Evolutionary conservation across 371 early-diverging fungal species (phyloP).

Genomic region (Saksenaea oblongispora): DNA sequence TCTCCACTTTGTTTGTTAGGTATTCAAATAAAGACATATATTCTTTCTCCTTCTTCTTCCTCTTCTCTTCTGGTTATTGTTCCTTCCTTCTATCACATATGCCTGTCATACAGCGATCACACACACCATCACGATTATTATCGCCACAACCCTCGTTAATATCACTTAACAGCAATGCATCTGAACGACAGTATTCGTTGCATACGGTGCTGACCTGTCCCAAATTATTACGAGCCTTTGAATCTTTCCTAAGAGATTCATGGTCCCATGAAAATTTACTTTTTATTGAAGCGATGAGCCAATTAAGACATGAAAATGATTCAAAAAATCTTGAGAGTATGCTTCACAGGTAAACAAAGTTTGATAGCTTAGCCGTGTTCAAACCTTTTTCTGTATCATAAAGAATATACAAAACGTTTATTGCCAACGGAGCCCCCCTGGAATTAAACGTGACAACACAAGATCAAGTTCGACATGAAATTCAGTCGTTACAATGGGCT

Average conservation of each 20-base stretch:
- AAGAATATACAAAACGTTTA: conserved; percentile 46
- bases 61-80: background rate
- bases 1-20: background rate
- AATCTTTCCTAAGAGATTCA: conserved; percentile 22
- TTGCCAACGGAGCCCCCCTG: conserved; percentile 27
- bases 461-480: conserved; percentile 18
- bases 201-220: conserved; percentile 33
- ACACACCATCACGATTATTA: background rate
- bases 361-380: background rate
- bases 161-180: conserved; percentile 2
- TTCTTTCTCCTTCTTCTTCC: background rate
- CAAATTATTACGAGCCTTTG: conserved; percentile 30
- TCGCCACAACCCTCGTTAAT: background rate
- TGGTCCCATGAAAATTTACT: conserved; percentile 38
- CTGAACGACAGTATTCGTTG: conserved; percentile 11
- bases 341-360: conserved; percentile 30
- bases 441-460: conserved; percentile 33
- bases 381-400: background rate
- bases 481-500: conserved; percentile 32
- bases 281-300: conserved; percentile 47
- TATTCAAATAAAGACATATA: background rate
- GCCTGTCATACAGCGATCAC: conserved; percentile 1
- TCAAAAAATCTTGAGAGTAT: conserved; percentile 20
- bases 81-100: background rate
- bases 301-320: conserved; percentile 32